Conservation (phyloP, 805 yeast species). For the Jamesozyma spencerorum region DNA sequence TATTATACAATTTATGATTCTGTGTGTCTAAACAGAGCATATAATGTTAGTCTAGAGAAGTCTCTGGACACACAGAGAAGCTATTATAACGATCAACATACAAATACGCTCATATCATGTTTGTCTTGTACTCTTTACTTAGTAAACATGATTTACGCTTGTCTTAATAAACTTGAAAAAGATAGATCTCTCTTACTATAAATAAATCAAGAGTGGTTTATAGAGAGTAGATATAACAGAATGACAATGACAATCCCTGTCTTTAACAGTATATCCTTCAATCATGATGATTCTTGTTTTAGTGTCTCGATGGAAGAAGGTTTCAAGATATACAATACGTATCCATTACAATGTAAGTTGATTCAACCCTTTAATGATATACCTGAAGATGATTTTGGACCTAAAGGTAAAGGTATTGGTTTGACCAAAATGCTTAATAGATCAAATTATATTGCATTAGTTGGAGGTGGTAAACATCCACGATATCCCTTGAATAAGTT, state of each 20-base stretch:
- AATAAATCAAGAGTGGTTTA: background rate
- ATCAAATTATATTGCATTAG: slow-evolving; percentile 80
- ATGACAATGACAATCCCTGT: slow-evolving; percentile 5
- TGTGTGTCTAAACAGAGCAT: too few species aligned
- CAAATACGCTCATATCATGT: too few species aligned
- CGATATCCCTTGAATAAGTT: slow-evolving; percentile 70
- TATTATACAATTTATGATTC: too few species aligned
- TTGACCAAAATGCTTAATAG: slow-evolving; percentile 74
- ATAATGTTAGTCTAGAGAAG: too few species aligned
- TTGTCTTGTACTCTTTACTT: too few species aligned
- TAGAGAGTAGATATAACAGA: background rate
- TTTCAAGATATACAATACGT: slow-evolving; percentile 75
- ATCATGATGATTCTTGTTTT: slow-evolving; percentile 87
- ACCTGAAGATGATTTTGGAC: slow-evolving; percentile 41
- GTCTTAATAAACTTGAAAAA: too few species aligned
- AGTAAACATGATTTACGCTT: too few species aligned
- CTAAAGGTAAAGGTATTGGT: slow-evolving; percentile 55
- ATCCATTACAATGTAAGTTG: slow-evolving; percentile 48
- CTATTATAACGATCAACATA: too few species aligned
- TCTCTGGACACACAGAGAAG: too few species aligned
- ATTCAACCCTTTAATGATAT: slow-evolving; percentile 40
- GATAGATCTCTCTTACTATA: too few species aligned
- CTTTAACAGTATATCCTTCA: slow-evolving; percentile 58
- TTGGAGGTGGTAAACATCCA: slow-evolving; percentile 84
- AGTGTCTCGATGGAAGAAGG: slow-evolving; percentile 76